Conservation (phyloP, 2,329 filamentous ascomycete genomes). For the Talaromyces piceae region DNA sequence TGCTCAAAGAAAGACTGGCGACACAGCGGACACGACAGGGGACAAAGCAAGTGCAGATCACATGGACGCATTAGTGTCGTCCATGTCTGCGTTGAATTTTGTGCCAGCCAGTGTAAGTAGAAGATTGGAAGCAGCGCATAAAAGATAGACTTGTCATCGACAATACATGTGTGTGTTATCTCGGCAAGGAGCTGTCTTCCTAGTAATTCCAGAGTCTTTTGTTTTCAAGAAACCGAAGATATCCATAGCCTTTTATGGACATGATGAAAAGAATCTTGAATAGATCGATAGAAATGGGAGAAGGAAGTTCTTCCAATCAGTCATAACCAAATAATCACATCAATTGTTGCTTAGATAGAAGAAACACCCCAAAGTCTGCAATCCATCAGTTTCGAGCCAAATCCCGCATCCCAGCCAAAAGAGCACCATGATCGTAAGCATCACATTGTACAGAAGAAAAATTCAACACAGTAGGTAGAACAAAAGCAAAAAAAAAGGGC, state of each 20-base stretch:
- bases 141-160: not conserved
- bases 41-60: too few species aligned
- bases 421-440: not conserved
- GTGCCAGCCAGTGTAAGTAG: conserved; percentile 36
- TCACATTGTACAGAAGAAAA: not conserved
- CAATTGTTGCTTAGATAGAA: not conserved
- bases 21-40: not conserved
- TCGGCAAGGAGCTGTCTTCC: too few species aligned
- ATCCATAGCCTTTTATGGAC: not conserved
- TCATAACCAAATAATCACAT: not conserved
- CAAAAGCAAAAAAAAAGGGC: not conserved
- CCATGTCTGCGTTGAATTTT: conserved; percentile 40
- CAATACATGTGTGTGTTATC: too few species aligned
- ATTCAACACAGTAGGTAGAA: not conserved
- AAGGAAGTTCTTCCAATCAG: not conserved
- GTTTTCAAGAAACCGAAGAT: not conserved
- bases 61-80: conserved; percentile 33
- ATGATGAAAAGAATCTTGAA: not conserved
- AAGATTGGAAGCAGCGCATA: conserved; percentile 17
- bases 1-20: not conserved
- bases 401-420: not conserved
- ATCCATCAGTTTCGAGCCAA: not conserved
- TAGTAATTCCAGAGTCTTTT: too few species aligned
- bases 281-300: not conserved
- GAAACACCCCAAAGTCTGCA: not conserved